Conservation (phyloP, 2,329 filamentous ascomycete genomes). For the Fusarium begoniae region DNA sequence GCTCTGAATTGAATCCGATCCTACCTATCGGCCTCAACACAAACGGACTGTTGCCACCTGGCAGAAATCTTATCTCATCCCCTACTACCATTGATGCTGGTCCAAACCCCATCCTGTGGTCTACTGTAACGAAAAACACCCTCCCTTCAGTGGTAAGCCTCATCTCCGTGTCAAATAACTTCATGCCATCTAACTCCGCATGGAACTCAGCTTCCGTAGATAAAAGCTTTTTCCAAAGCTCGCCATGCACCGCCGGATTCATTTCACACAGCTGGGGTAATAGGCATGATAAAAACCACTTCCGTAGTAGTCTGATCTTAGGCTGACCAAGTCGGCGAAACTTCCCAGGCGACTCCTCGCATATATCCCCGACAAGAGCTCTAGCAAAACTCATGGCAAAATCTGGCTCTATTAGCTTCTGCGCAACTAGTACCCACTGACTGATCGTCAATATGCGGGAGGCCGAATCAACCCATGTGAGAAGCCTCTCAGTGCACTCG, state of each 20-base stretch:
- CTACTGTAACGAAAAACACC: neutral
- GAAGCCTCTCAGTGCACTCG: neutral
- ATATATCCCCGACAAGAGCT: neutral
- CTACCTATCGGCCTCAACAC: neutral
- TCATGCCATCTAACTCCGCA: no score
- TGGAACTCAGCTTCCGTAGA: fast-evolving
- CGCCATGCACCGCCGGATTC: neutral
- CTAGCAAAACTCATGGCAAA: neutral
- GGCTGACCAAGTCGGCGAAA: neutral
- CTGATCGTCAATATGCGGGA: neutral
- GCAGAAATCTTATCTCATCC: neutral
- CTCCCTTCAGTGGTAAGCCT: neutral
- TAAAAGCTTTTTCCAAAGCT: neutral
- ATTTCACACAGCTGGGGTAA: neutral
- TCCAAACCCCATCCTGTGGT: neutral
- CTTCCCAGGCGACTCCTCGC: neutral
- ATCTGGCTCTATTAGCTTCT: neutral
- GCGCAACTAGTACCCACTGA: neutral
- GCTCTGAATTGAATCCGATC: neutral
- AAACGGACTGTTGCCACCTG: neutral
- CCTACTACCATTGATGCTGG: neutral
- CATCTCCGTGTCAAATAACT: neutral
- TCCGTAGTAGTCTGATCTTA: neutral
- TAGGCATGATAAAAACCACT: neutral
- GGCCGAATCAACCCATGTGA: neutral